phyloP scores from a whole-genome alignment of 768 basidiomycete genomes.

The Naganishia kalamii region DNA sequence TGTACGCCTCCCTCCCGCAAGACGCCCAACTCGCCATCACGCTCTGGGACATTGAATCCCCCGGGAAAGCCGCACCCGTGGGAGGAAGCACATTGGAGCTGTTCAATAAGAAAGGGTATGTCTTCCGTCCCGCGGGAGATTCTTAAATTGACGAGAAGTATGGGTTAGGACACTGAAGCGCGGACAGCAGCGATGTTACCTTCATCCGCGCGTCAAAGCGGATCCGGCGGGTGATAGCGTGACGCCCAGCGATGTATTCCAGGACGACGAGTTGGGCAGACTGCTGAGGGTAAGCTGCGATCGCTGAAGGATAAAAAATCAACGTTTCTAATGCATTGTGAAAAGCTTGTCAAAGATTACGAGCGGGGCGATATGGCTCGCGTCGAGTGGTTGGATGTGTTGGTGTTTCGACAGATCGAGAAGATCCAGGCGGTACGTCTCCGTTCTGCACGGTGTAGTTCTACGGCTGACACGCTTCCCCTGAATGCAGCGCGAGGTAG shows the following conservation, averaged over 20 bases:
- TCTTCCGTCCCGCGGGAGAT: constrained; percentile 7
- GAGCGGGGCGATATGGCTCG: constrained; percentile 88
- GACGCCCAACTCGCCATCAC: constrained; percentile 86
- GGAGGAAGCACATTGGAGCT: constrained; percentile 85
- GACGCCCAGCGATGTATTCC: constrained; percentile 79
- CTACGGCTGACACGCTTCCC: neutral
- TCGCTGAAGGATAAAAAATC: neutral
- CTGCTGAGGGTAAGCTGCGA: constrained; percentile 67
- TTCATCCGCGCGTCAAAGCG: constrained; percentile 78
- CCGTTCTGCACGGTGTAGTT: neutral
- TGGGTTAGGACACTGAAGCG: constrained; percentile 68
- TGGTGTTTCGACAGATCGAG: constrained; percentile 91
- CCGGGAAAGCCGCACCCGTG: constrained; percentile 69
- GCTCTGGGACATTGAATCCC: constrained; percentile 88
- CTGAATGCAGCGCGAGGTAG: constrained; percentile 65
- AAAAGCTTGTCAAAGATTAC: constrained; percentile 73
- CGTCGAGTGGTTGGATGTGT: constrained; percentile 89
- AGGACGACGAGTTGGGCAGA: constrained; percentile 87
- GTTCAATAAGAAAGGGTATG: constrained; percentile 88
- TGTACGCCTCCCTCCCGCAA: constrained; percentile 86
- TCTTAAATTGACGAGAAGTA: too few relatives aligned
- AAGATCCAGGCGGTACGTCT: constrained; percentile 76
- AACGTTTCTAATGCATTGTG: neutral
- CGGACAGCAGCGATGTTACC: constrained; percentile 78
- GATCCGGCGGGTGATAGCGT: constrained; percentile 73